Base-by-base conservation (phyloP, 495 filamentous ascomycete genomes). In the Xylaria curta region DNA sequence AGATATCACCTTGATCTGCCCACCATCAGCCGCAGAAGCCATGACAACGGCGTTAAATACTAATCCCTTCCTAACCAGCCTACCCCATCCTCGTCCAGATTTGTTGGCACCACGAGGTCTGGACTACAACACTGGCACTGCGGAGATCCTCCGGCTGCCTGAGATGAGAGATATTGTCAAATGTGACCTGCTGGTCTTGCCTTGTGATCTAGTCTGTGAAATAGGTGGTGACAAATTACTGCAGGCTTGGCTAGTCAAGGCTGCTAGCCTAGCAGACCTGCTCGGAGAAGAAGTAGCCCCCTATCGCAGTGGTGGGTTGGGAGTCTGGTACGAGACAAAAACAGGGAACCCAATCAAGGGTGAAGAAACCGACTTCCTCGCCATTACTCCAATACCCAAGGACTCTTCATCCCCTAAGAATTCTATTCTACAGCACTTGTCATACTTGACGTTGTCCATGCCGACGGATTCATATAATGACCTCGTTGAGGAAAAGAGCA, bases 121-220 rank as follows among this genome's bases (percentile, higher is more conserved):
- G 12, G 88, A 91, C 47, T 87, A 92, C 73, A 94, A 91, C 69
- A 95, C 91, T 0, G 93, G 94, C 59, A 98, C 96, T 4, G 95
- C 93, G 3, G 91, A 98, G 77, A 87, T 98, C n/a, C 89, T 99
- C 69, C 89, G 94, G 5, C 85, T 94, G 15, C 90, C 91, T 0
- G 90, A 94, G 77, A 87, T 95, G 58, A 88, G 90, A 78, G 81
- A 82, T 10, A 84, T 85, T 51, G 91, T 99, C 68, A 94, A 86
- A 33, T 88, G 89, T 5, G 93, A 99, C 79, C 97, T 98, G 78
- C 80, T 97, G 9, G 91, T 98, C 4, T 82, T 99, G 26, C 95
- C 95, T 2, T 99, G 96, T 77, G 97, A 99, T 80, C 85, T 99
- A 0, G 88, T 99, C 24, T 97, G 93, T 83, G 95, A 97, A 77